These are phyloP conservation scores for Camellia sinensis DNA, from an alignment of 148 eudicot species.

Conservation along the genomic window DNA sequence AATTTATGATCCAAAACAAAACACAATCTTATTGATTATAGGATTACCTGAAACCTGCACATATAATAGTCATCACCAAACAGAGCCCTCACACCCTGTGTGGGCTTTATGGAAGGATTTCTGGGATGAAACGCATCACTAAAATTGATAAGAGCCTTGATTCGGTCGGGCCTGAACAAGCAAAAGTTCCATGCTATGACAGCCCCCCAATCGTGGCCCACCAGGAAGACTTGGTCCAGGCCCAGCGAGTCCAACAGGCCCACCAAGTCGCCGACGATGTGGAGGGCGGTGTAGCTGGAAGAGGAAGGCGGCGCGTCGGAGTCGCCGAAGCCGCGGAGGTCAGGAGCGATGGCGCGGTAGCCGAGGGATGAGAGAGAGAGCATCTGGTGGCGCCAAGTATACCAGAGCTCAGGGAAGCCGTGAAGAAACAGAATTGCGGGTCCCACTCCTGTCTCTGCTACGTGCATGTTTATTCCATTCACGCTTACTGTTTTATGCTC, in stretches of 20 bases:
- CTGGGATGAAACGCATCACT: slow-evolving; percentile 29
- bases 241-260: slow-evolving; percentile 29
- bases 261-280: slow-evolving; percentile 38
- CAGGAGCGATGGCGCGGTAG: slow-evolving; percentile 38
- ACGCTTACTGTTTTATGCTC: slow-evolving; percentile 23
- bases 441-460: slow-evolving; percentile 36
- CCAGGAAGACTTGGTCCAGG: slow-evolving; percentile 32
- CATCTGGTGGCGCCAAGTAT: slow-evolving; percentile 50
- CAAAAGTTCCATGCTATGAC: slow-evolving; percentile 30
- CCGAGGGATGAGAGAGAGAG: slow-evolving; percentile 29
- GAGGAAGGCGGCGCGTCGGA: slow-evolving; percentile 28
- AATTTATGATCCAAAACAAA: too few relatives aligned
- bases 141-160: slow-evolving; percentile 34
- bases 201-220: slow-evolving; percentile 39
- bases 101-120: slow-evolving; percentile 19
- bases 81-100: slow-evolving; percentile 4
- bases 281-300: slow-evolving; percentile 30
- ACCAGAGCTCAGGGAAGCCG: slow-evolving; percentile 49
- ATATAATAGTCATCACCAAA: slow-evolving; percentile 36
- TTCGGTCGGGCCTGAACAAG: slow-evolving; percentile 31
- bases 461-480: slow-evolving; percentile 38
- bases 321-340: slow-evolving; percentile 44
- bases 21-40: too few relatives aligned
- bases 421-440: slow-evolving; percentile 37
- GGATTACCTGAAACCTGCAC: slow-evolving; percentile 40